A percentile compares a stretch with the other conserved stretches of the same genome.
Conservation (phyloP, 2,329 filamentous ascomycete species). For the Nemania abortiva region DNA sequence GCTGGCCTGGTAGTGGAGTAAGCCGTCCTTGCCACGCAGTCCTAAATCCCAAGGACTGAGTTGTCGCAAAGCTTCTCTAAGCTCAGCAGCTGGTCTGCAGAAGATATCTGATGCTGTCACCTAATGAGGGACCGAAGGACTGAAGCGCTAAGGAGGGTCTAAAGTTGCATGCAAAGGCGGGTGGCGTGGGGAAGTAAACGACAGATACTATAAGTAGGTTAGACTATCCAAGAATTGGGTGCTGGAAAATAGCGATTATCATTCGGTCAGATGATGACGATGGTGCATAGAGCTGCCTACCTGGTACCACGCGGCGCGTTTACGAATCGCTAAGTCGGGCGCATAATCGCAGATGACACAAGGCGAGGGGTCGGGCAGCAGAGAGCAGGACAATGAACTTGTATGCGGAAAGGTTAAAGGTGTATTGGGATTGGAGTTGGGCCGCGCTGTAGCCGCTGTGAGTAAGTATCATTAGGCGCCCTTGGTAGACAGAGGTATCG, state of each 20-base stretch:
- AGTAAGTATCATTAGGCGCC: slow-evolving; percentile 37
- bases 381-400: slow-evolving; percentile 17
- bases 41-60: not conserved
- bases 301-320: slow-evolving; percentile 43
- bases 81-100: slow-evolving; percentile 8
- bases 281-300: slow-evolving; percentile 36
- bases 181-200: slow-evolving; percentile 31
- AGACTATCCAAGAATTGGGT: slow-evolving; percentile 19
- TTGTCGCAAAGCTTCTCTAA: slow-evolving; percentile 13
- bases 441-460: slow-evolving; percentile 38
- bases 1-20: not conserved
- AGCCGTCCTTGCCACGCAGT: slow-evolving; percentile 22
- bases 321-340: slow-evolving; percentile 39
- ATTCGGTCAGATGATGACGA: slow-evolving; percentile 35
- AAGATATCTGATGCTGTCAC: slow-evolving; percentile 16
- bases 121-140: not conserved
- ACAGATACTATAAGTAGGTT: slow-evolving; percentile 1
- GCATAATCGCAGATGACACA: slow-evolving; percentile 41
- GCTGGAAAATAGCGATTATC: slow-evolving; percentile 33
- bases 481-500: not conserved
- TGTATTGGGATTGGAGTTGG: slow-evolving; percentile 41
- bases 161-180: slow-evolving; percentile 32
- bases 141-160: not conserved
- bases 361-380: slow-evolving; percentile 33
- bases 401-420: slow-evolving; percentile 30